Conservation (phyloP, 192 early-diverging fungal species). For the Globomyces pollinis-pini region DNA sequence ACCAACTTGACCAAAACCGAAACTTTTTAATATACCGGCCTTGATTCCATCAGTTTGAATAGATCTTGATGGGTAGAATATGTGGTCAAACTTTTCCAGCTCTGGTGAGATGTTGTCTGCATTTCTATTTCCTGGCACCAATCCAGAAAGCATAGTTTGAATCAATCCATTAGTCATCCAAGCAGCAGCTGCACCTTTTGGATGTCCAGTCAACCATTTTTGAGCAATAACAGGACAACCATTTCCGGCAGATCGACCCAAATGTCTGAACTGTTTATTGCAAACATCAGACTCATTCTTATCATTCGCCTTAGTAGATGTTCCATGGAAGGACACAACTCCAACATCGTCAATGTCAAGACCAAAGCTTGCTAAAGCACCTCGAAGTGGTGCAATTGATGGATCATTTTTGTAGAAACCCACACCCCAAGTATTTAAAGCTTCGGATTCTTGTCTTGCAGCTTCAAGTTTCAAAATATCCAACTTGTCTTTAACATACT, state of each 20-base stretch:
- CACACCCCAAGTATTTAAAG: slow-evolving; percentile 65
- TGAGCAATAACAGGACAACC: slow-evolving; percentile 76
- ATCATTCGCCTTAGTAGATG: slow-evolving; percentile 90
- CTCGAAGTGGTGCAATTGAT: slow-evolving; percentile 76
- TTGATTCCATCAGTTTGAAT: slow-evolving; percentile 87
- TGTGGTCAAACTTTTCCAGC: slow-evolving; percentile 67
- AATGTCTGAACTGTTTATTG: slow-evolving; percentile 75
- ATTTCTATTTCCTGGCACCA: slow-evolving; percentile 90
- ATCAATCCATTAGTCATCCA: slow-evolving; percentile 96
- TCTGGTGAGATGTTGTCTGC: slow-evolving; percentile 74
- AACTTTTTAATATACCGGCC: slow-evolving; percentile 85
- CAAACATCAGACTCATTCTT: slow-evolving; percentile 85
- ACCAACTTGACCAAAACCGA: slow-evolving; percentile 94
- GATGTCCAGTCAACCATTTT: slow-evolving; percentile 92
- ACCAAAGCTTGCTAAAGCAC: slow-evolving; percentile 79
- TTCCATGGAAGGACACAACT: slow-evolving; percentile 93
- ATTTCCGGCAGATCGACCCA: slow-evolving; percentile 80
- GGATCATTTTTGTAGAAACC: slow-evolving; percentile 71
- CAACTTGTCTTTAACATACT: not conserved
- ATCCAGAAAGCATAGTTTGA: slow-evolving; percentile 73
- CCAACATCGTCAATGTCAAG: slow-evolving; percentile 86
- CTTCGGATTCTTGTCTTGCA: slow-evolving; percentile 58
- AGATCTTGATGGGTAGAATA: slow-evolving; percentile 73
- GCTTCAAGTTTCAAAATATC: not conserved
- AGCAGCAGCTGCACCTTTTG: slow-evolving; percentile 91